Conservation (phyloP, 2,329 filamentous ascomycete genomes). For the Botrytis byssoidea region DNA sequence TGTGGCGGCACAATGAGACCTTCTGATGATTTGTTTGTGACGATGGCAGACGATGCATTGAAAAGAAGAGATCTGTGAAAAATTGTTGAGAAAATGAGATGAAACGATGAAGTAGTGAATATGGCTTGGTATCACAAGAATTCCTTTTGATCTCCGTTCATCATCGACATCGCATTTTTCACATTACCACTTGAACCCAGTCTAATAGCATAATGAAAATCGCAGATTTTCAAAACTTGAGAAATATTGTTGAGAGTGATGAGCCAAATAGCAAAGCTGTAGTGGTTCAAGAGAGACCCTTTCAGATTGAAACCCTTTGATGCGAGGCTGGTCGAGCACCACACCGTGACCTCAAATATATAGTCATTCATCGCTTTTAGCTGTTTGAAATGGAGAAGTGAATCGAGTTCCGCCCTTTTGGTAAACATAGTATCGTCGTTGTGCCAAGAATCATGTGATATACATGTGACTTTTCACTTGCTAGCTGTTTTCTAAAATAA, state of each 20-base stretch:
- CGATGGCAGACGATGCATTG: neutral
- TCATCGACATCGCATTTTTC: neutral
- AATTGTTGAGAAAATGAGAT: neutral
- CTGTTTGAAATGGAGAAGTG: neutral
- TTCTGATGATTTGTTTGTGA: neutral
- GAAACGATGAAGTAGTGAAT: neutral
- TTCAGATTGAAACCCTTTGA: neutral
- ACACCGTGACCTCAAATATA: rapidly evolving
- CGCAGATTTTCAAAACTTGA: no score
- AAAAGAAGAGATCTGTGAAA: neutral
- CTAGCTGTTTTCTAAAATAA: neutral
- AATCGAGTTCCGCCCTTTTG: neutral
- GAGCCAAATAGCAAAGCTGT: neutral
- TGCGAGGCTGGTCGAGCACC: neutral
- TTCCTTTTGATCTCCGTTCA: neutral
- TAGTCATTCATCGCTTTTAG: neutral
- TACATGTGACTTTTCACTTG: neutral
- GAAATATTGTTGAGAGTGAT: neutral
- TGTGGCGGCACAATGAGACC: neutral
- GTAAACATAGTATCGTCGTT: neutral
- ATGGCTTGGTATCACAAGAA: neutral
- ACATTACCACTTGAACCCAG: neutral
- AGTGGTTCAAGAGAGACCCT: neutral
- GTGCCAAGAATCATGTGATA: neutral
- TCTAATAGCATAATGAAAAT: neutral